These are phyloP conservation scores for Penicillium coprophilum DNA, from an alignment of 495 filamentous ascomycete species.

Conservation along the genomic window DNA sequence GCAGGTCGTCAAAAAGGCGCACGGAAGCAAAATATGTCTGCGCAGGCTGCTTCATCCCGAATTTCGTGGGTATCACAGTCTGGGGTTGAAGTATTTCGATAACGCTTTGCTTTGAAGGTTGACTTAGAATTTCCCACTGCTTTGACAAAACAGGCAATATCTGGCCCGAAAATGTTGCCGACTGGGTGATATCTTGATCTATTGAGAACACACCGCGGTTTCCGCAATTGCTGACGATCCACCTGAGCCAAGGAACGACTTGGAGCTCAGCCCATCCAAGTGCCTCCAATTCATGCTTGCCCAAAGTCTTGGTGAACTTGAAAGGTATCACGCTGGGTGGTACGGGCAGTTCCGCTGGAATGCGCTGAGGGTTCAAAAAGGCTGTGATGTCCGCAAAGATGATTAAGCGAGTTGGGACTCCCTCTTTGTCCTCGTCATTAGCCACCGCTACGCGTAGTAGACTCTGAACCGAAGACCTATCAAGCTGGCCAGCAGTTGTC, in stretches of 20 bases:
- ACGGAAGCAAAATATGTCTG: conserved; percentile 94
- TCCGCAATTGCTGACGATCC: conserved; percentile 64
- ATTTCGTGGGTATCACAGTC: conserved; percentile 84
- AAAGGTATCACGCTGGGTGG: conserved; percentile 84
- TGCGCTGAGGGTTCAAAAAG: conserved; percentile 70
- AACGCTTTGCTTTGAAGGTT: conserved; percentile 63
- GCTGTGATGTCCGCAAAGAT: conserved; percentile 70
- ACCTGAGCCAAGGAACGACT: conserved; percentile 78
- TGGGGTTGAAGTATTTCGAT: conserved; percentile 59
- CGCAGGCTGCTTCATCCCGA: conserved; percentile 81
- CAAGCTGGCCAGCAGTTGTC: conserved; percentile 64
- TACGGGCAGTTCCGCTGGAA: conserved; percentile 78
- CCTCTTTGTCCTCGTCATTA: conserved; percentile 62
- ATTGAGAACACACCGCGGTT: conserved; percentile 42
- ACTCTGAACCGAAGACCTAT: conserved; percentile 56
- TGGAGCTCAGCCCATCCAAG: conserved; percentile 83
- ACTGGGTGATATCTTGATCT: conserved; percentile 65
- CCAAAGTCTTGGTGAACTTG: conserved; percentile 64
- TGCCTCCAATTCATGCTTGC: conserved; percentile 63
- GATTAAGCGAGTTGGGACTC: conserved; percentile 63
- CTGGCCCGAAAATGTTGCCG: conserved; percentile 70
- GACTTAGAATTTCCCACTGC: conserved; percentile 75
- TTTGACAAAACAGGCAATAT: conserved; percentile 82
- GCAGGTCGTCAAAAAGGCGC: conserved; percentile 90
- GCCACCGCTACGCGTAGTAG: conserved; percentile 81